Percentiles rank a stretch among this genome's conserved stretches.
These are phyloP conservation scores for Linderniella brevidens DNA, from an alignment of 257 asterid species.

Conservation along the genomic window DNA sequence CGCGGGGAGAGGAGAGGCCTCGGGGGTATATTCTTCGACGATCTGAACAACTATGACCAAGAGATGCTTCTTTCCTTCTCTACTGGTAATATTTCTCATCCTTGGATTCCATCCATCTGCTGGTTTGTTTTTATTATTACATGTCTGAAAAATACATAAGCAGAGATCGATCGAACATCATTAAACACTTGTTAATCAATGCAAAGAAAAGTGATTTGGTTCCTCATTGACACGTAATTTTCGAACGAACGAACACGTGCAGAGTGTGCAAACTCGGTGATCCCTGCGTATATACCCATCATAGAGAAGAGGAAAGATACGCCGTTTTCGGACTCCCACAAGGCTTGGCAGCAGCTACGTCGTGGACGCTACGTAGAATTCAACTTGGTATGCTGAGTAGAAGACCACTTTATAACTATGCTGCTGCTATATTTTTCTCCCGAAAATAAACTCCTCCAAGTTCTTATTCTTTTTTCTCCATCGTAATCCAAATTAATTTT, in stretches of 20 bases:
- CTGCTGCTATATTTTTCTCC: too few species aligned
- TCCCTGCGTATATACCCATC: constrained; percentile 85
- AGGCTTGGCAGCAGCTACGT: constrained; percentile 89
- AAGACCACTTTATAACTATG: too few species aligned
- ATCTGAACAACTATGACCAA: constrained; percentile 73
- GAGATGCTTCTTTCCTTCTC: constrained; percentile 96
- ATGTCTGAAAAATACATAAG: too few species aligned
- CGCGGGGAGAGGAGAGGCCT: constrained; percentile 96
- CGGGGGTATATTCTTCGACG: constrained; percentile 95
- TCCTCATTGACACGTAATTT: too few species aligned
- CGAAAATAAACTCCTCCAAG: too few species aligned
- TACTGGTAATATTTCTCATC: constrained; percentile 45
- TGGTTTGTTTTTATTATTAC: constrained; percentile 12
- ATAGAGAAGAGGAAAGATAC: constrained; percentile 73
- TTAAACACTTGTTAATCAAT: too few species aligned
- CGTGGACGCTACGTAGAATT: constrained; percentile 94
- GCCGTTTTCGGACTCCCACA: constrained; percentile 54
- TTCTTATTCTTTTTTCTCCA: too few species aligned
- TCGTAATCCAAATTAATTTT: too few species aligned
- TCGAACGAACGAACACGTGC: constrained; percentile 19
- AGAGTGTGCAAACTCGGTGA: constrained; percentile 91
- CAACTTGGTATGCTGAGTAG: constrained; percentile 89
- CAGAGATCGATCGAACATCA: too few species aligned
- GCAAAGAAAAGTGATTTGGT: too few species aligned
- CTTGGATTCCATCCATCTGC: too few species aligned